phyloP scores from a whole-genome alignment of 2,329 filamentous ascomycete species.

The Colletotrichum nymphaeae region DNA sequence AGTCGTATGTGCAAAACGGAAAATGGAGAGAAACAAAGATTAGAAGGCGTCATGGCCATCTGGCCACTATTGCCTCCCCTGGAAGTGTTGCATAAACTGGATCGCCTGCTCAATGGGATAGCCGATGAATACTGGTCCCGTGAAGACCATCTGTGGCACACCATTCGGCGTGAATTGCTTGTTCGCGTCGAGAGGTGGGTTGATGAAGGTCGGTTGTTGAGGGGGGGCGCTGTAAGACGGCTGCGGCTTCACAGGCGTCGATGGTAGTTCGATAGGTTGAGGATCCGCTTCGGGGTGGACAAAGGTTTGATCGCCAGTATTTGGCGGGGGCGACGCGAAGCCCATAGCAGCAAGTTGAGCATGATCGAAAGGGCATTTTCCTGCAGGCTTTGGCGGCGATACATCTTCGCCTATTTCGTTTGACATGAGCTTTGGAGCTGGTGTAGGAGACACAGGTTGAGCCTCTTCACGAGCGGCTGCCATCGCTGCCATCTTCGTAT shows the following conservation, averaged over 20 bases:
- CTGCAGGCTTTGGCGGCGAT: constrained; percentile 43
- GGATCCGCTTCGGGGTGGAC: constrained; percentile 24
- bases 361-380: constrained; percentile 71
- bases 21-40: constrained; percentile 13
- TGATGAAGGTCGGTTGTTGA: constrained; percentile 64
- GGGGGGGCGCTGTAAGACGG: constrained; percentile 38
- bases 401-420: constrained; percentile 42
- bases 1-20: constrained; percentile 7
- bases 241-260: constrained; percentile 39
- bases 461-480: constrained; percentile 29
- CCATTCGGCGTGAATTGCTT: constrained; percentile 43
- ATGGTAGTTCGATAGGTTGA: constrained; percentile 35
- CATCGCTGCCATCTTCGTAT: constrained; percentile 56
- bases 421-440: constrained; percentile 65
- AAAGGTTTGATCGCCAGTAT: constrained; percentile 28
- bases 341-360: constrained; percentile 54
- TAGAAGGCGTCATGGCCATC: background rate
- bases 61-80: constrained; percentile 43
- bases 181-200: constrained; percentile 48
- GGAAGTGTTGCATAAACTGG: constrained; percentile 74
- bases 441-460: constrained; percentile 64
- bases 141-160: constrained; percentile 82
- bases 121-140: constrained; percentile 93
- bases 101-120: constrained; percentile 88
- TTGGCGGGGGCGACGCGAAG: constrained; percentile 22